These are phyloP conservation scores for Croton laevigatus DNA, from an alignment of 441 rosid species.

Conservation along the genomic window DNA sequence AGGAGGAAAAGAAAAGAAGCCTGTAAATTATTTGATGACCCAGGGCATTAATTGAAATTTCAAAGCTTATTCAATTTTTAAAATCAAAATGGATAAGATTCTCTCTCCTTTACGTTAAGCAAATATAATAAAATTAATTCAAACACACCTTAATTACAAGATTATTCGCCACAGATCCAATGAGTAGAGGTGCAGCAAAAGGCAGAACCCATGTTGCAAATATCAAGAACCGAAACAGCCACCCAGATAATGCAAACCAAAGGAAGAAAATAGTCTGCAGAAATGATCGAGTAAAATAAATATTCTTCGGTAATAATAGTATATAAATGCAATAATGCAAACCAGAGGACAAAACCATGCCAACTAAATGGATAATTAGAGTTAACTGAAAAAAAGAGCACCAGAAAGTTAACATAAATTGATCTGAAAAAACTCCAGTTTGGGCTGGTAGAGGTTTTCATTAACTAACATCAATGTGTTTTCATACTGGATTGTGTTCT, in stretches of 20 bases:
- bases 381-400: neutral
- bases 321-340: no score
- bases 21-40: no score
- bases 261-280: slow-evolving; percentile 76
- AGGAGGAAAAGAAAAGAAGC: neutral
- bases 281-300: neutral
- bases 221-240: slow-evolving; percentile 81
- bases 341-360: neutral
- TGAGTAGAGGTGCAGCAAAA: slow-evolving; percentile 93
- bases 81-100: no score
- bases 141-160: slow-evolving; percentile 72
- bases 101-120: no score
- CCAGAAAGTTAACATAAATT: neutral
- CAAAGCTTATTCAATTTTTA: no score
- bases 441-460: neutral
- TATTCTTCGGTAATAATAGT: no score
- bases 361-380: neutral
- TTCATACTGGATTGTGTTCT: neutral
- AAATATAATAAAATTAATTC: neutral
- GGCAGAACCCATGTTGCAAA: slow-evolving; percentile 80
- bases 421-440: neutral
- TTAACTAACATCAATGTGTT: neutral
- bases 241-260: slow-evolving; percentile 94
- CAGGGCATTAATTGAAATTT: no score
- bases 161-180: slow-evolving; percentile 85